Evolutionary conservation across 495 filamentous ascomycete species (phyloP).

Genomic region (Aspergillus steynii): DNA sequence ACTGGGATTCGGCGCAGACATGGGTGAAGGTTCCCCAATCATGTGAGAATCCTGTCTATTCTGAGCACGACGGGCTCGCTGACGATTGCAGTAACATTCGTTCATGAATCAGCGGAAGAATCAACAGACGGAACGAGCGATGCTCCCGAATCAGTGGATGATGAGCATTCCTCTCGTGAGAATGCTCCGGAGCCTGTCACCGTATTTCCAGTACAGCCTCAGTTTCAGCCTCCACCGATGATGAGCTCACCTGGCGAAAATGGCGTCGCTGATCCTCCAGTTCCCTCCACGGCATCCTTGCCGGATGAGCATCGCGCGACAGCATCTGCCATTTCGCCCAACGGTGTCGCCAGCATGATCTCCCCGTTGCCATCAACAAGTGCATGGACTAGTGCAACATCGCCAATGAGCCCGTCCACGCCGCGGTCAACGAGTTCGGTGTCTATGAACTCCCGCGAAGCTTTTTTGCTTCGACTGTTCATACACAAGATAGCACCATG

Average conservation of each 20-base stretch:
- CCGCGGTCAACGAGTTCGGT: slow-evolving; percentile 8
- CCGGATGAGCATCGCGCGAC: background rate
- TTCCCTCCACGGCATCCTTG: background rate
- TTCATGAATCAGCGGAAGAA: slow-evolving; percentile 29
- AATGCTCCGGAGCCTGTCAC: background rate
- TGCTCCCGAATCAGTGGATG: background rate
- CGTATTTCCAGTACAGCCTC: background rate
- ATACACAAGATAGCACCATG: slow-evolving; percentile 37
- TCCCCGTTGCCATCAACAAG: slow-evolving; percentile 18
- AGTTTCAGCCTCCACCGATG: slow-evolving; percentile 1
- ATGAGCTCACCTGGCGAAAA: slow-evolving; percentile 3
- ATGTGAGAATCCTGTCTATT: slow-evolving; percentile 19
- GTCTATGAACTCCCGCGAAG: slow-evolving; percentile 32
- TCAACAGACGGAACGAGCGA: slow-evolving; percentile 13
- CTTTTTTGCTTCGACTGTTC: slow-evolving; percentile 34
- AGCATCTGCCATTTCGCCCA: slow-evolving; percentile 16
- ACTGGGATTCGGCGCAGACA: slow-evolving; percentile 35
- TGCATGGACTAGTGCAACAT: slow-evolving; percentile 17
- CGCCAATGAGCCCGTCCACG: slow-evolving; percentile 15
- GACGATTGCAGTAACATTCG: slow-evolving; percentile 31
- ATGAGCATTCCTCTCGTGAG: background rate
- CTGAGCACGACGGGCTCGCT: background rate
- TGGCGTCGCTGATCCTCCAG: background rate
- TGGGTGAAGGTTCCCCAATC: slow-evolving; percentile 36
- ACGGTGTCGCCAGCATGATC: background rate